Percentiles rank a stretch among this genome's conserved stretches.
phyloP scores from a whole-genome alignment of 2,329 filamentous ascomycete species.

The Pezicula rhizophila region DNA sequence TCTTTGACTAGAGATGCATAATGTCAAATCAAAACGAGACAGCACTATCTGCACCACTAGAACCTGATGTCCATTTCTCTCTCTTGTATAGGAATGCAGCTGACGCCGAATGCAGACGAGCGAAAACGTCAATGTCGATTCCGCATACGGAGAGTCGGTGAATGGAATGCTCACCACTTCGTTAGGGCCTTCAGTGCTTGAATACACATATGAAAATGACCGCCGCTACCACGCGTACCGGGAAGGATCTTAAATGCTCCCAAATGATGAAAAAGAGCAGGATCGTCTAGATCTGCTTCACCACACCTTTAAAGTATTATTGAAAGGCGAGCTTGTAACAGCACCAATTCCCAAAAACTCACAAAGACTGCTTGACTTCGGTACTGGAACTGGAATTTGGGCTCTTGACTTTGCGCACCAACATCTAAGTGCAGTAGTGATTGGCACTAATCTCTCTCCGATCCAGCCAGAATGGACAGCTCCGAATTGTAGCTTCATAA shows the following conservation, averaged over 20 bases:
- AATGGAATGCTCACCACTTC: too few species aligned
- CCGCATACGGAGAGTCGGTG: too few species aligned
- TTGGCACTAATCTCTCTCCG: slow-evolving; percentile 13
- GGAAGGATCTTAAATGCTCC: slow-evolving; percentile 27
- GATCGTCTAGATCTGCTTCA: slow-evolving; percentile 12
- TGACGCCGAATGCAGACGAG: too few species aligned
- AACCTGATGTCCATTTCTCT: too few species aligned
- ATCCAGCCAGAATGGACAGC: slow-evolving; percentile 17
- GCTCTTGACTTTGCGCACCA: slow-evolving; percentile 21
- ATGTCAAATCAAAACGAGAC: too few species aligned
- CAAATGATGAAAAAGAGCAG: slow-evolving; percentile 8
- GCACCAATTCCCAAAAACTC: slow-evolving; percentile 1
- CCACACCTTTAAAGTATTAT: slow-evolving; percentile 8
- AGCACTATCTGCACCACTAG: too few species aligned
- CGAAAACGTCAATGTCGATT: too few species aligned
- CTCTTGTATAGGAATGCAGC: too few species aligned
- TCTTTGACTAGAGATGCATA: too few species aligned
- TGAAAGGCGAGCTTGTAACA: slow-evolving; percentile 13
- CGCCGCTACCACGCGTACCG: slow-evolving; percentile 38
- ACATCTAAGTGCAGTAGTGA: slow-evolving; percentile 10
- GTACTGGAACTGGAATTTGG: slow-evolving; percentile 34
- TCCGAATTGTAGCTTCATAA: slow-evolving; percentile 19
- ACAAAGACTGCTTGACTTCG: slow-evolving; percentile 18
- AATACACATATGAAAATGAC: slow-evolving; percentile 39
- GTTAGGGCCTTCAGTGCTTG: too few species aligned